Conservation (phyloP, 768 basidiomycete genomes). For the Russula olivacea region DNA sequence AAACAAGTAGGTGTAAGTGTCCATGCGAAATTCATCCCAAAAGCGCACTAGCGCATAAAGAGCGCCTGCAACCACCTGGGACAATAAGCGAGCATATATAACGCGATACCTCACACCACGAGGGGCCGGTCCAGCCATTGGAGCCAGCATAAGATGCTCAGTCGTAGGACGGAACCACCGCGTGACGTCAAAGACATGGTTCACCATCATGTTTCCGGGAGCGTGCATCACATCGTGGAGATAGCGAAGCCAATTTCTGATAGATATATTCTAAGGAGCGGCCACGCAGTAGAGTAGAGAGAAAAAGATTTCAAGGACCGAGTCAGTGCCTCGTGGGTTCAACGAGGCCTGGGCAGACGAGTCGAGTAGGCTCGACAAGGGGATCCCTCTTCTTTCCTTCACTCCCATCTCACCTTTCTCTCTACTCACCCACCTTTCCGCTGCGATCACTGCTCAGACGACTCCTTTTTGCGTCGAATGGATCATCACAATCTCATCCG, state of each 20-base stretch:
- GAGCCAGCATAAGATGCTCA: not conserved
- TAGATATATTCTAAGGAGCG: too few species aligned
- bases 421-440: not conserved
- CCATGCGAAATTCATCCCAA: not conserved
- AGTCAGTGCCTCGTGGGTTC: constrained; percentile 26
- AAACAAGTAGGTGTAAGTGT: not conserved
- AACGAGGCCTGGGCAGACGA: constrained; percentile 12
- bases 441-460: constrained; percentile 12
- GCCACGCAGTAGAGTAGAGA: too few species aligned
- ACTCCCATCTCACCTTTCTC: not conserved
- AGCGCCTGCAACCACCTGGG: not conserved
- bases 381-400: not conserved
- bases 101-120: not conserved
- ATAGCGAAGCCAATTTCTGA: not conserved
- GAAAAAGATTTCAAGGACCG: constrained; percentile 20
- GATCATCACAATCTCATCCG: constrained; percentile 24
- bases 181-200: not conserved
- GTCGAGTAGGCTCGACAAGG: not conserved
- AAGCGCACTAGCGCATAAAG: not conserved
- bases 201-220: not conserved
- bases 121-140: too few species aligned
- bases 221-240: not conserved
- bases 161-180: too few species aligned
- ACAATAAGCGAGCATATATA: not conserved
- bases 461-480: constrained; percentile 13